phyloP scores from a whole-genome alignment of 192 early-diverging fungal genomes.

The Globomyces pollinis-pini region DNA sequence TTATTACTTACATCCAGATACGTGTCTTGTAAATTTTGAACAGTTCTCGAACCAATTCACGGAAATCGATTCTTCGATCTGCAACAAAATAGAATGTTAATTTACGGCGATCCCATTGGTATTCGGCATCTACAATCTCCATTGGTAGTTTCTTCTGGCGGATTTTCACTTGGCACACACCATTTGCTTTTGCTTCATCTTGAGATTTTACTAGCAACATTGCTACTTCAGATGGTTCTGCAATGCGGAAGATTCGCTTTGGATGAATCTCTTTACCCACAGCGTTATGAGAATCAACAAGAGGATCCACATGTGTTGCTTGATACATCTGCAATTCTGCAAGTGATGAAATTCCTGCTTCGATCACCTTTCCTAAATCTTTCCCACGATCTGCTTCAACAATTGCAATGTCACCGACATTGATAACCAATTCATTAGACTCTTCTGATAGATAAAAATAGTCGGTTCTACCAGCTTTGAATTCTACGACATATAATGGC shows the following conservation, averaged over 20 bases:
- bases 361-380: constrained; percentile 82
- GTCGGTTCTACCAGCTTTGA: constrained; percentile 80
- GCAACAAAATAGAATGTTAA: constrained; percentile 94
- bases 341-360: constrained; percentile 50
- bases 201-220: constrained; percentile 71
- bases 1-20: constrained; percentile 83
- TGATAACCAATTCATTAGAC: constrained; percentile 29
- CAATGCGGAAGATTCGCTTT: constrained; percentile 83
- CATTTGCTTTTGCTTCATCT: constrained; percentile 85
- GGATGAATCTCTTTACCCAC: constrained; percentile 71
- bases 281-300: constrained; percentile 34
- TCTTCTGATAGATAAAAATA: constrained; percentile 65
- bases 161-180: constrained; percentile 83
- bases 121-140: constrained; percentile 95
- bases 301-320: constrained; percentile 39
- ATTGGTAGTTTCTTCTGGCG: constrained; percentile 85
- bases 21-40: constrained; percentile 98
- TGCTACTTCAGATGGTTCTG: constrained; percentile 70
- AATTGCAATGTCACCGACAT: constrained; percentile 69
- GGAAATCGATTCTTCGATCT: constrained; percentile 90
- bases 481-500: constrained; percentile 75
- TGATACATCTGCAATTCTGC: constrained; percentile 44
- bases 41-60: constrained; percentile 88
- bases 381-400: constrained; percentile 87
- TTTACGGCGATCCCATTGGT: constrained; percentile 97